phyloP scores from a whole-genome alignment of 1,284 basidiomycete genomes.

The Apiotrichum montevideense region DNA sequence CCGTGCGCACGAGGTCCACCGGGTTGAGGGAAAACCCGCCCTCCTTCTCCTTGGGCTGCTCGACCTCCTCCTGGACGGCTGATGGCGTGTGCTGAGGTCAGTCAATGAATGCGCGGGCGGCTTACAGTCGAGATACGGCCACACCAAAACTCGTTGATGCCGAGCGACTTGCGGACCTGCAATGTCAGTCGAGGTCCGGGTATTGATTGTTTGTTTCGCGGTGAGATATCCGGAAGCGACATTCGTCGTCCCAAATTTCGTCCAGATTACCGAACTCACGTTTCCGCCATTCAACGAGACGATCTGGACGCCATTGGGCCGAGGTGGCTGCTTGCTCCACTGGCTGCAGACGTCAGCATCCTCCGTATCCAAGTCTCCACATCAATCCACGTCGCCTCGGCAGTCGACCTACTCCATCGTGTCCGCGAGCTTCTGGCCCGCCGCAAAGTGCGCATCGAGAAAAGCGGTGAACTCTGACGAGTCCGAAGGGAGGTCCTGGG shows the following conservation, averaged over 20 bases:
- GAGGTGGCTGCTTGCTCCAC: conserved; percentile 26
- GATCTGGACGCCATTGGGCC: conserved; percentile 26
- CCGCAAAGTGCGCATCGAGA: conserved; percentile 28
- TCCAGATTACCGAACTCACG: not conserved
- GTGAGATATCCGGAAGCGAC: too few relatives aligned
- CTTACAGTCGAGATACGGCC: conserved; percentile 19
- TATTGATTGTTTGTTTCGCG: too few relatives aligned
- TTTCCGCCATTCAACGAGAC: conserved; percentile 19
- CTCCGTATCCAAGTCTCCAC: too few relatives aligned
- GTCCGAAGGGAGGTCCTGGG: conserved; percentile 28
- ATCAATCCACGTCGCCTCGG: not conserved
- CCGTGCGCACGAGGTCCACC: not conserved
- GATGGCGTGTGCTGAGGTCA: conserved; percentile 6
- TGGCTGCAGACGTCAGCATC: conserved; percentile 16
- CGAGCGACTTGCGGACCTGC: conserved; percentile 28
- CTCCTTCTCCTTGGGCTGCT: not conserved
- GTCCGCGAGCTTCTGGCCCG: conserved; percentile 21
- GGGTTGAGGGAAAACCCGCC: not conserved
- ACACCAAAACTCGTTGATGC: conserved; percentile 36
- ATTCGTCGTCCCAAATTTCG: too few relatives aligned
- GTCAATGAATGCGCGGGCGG: not conserved
- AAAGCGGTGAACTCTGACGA: conserved; percentile 26
- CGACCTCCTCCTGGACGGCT: not conserved
- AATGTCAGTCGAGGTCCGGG: not conserved
- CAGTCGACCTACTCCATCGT: conserved; percentile 29